Conservation (phyloP, 2,329 filamentous ascomycete species). For the Zasmidium cellare region DNA sequence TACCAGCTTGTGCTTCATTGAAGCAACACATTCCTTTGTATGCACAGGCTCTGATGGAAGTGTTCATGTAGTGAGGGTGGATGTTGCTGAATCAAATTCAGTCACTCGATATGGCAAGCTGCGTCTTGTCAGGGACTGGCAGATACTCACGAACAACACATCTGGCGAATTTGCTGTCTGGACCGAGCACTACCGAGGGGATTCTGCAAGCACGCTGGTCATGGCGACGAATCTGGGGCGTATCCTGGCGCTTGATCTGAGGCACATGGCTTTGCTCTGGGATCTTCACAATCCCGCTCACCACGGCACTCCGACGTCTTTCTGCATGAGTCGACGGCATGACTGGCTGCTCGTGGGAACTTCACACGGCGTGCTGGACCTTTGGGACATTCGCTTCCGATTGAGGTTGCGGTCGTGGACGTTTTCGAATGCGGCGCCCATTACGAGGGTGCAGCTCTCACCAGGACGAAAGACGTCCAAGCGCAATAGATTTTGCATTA, state of each 20-base stretch:
- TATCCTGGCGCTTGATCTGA: slow-evolving; percentile 79
- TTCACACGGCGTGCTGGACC: slow-evolving; percentile 84
- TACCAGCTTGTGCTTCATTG: slow-evolving; percentile 83
- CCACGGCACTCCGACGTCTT: slow-evolving; percentile 88
- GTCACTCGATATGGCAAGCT: slow-evolving; percentile 76
- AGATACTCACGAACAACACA: slow-evolving; percentile 54
- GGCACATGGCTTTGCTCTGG: slow-evolving; percentile 81
- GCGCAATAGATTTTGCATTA: slow-evolving; percentile 82
- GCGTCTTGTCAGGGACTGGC: slow-evolving; percentile 74
- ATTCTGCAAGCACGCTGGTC: slow-evolving; percentile 77
- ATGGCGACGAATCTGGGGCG: slow-evolving; percentile 84
- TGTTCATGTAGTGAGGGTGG: slow-evolving; percentile 85
- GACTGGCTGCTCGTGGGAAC: slow-evolving; percentile 93
- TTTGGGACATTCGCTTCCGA: slow-evolving; percentile 97
- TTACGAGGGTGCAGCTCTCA: slow-evolving; percentile 77
- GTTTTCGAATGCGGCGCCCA: slow-evolving; percentile 74
- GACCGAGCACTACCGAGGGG: slow-evolving; percentile 87
- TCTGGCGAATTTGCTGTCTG: slow-evolving; percentile 77
- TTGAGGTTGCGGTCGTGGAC: slow-evolving; percentile 87
- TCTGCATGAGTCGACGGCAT: slow-evolving; percentile 80
- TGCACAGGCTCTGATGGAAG: slow-evolving; percentile 88
- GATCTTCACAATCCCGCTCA: slow-evolving; percentile 83
- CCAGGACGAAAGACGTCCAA: slow-evolving; percentile 58
- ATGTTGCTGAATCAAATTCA: slow-evolving; percentile 58
- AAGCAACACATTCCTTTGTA: slow-evolving; percentile 90